A percentile compares a stretch with the other conserved stretches of the same genome.
Conservation (phyloP, 768 basidiomycete genomes). For the Psilocybe subaeruginosa region DNA sequence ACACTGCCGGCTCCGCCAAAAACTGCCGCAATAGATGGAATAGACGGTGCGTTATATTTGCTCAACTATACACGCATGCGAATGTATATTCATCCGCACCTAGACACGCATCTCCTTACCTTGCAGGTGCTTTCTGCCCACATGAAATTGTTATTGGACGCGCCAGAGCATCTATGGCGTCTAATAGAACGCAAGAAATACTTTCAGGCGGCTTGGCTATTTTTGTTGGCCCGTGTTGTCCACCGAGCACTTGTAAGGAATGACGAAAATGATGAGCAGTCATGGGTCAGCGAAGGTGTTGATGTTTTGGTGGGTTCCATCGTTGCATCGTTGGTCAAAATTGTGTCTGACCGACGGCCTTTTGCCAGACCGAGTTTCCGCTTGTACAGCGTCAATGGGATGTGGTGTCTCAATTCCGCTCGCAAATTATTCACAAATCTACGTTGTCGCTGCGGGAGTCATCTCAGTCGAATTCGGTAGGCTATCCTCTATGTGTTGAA, state of each 20-base stretch:
- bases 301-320: conserved; percentile 56
- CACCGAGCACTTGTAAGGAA: conserved; percentile 71
- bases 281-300: conserved; percentile 62
- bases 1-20: conserved; percentile 46
- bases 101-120: conserved; percentile 69
- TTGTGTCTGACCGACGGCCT: neutral
- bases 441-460: conserved; percentile 75
- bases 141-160: conserved; percentile 88
- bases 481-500: conserved; percentile 14
- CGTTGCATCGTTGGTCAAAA: neutral
- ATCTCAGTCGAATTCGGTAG: conserved; percentile 54
- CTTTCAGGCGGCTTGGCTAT: conserved; percentile 85
- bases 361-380: conserved; percentile 76
- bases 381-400: conserved; percentile 95
- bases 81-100: neutral
- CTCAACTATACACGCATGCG: neutral
- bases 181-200: conserved; percentile 81
- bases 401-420: conserved; percentile 79
- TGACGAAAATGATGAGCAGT: conserved; percentile 65
- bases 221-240: conserved; percentile 83
- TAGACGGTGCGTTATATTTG: conserved; percentile 39
- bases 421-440: conserved; percentile 89
- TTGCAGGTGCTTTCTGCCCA: conserved; percentile 84
- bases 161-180: conserved; percentile 91
- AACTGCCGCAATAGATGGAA: conserved; percentile 37